phyloP scores from a whole-genome alignment of 192 early-diverging fungal species.

The Pecoramyces ruminantium region DNA sequence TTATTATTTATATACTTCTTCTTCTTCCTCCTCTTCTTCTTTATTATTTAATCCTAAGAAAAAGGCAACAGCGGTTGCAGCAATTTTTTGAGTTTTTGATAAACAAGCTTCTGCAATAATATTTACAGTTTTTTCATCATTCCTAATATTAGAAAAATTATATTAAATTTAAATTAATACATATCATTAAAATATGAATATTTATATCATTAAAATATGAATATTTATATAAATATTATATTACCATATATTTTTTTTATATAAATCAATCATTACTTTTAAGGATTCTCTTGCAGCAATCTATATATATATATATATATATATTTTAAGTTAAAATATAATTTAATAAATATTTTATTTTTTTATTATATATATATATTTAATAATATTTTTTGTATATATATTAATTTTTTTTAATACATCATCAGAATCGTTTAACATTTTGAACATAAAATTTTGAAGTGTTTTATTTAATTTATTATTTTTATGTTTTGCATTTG shows the following conservation, averaged over 20 bases:
- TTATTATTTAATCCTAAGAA: conserved; percentile 63
- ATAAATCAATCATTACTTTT: conserved; percentile 93
- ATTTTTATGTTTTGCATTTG: conserved; percentile 86
- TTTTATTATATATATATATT: too few species aligned
- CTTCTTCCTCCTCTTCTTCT: conserved; percentile 46
- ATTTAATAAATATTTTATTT: too few species aligned
- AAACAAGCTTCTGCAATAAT: conserved; percentile 94
- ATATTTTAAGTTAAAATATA: too few species aligned
- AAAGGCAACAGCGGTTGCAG: conserved; percentile 84
- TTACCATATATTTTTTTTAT: conserved; percentile 87
- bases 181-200: too few species aligned
- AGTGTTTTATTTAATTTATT: conserved; percentile 95
- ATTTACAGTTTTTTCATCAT: conserved; percentile 97
- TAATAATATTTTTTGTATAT: too few species aligned
- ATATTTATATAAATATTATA: not conserved
- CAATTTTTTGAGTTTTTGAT: conserved; percentile 75
- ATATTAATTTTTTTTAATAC: too few species aligned
- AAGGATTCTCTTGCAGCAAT: conserved; percentile 93
- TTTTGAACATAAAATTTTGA: conserved; percentile 96
- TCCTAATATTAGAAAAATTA: too few species aligned
- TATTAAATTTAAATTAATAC: too few species aligned
- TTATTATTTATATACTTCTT: conserved; percentile 44
- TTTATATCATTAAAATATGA: too few species aligned
- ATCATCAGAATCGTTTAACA: conserved; percentile 55
- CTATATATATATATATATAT: not conserved